These are phyloP conservation scores for Metarhizium anisopliae DNA, from an alignment of 2,329 filamentous ascomycete species.

Conservation along the genomic window DNA sequence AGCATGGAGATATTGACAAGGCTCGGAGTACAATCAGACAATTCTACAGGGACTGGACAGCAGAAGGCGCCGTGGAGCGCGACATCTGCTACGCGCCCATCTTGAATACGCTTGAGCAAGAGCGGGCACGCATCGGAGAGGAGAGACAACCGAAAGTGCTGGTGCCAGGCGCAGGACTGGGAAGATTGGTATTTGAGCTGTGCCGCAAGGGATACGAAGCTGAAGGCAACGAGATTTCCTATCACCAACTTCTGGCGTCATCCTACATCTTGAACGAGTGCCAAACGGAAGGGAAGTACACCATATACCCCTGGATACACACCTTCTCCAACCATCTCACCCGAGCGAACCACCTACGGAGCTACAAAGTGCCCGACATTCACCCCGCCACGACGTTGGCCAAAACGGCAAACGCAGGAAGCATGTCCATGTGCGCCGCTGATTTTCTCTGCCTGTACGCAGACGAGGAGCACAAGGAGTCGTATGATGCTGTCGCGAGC, in stretches of 20 bases:
- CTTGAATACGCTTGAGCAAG: slow-evolving; percentile 50
- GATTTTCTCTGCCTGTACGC: slow-evolving; percentile 88
- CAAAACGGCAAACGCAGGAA: slow-evolving; percentile 32
- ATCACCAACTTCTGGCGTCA: slow-evolving; percentile 88
- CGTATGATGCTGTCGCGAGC: slow-evolving; percentile 75
- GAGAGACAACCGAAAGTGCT: slow-evolving; percentile 54
- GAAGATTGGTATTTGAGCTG: slow-evolving; percentile 81
- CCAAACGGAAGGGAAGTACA: slow-evolving; percentile 50
- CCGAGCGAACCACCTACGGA: slow-evolving; percentile 64
- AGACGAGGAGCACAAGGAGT: slow-evolving; percentile 46
- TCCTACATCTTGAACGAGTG: slow-evolving; percentile 67
- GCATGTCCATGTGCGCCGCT: slow-evolving; percentile 87
- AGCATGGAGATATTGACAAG: slow-evolving; percentile 73
- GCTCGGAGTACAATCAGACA: slow-evolving; percentile 87
- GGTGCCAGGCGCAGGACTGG: slow-evolving; percentile 83
- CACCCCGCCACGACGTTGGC: slow-evolving; percentile 54
- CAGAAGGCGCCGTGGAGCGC: slow-evolving; percentile 65
- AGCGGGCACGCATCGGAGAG: slow-evolving; percentile 25
- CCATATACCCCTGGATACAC: slow-evolving; percentile 76
- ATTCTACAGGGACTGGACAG: slow-evolving; percentile 91
- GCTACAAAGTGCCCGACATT: slow-evolving; percentile 71
- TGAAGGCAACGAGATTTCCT: slow-evolving; percentile 94
- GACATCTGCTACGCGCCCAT: slow-evolving; percentile 71
- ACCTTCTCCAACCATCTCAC: slow-evolving; percentile 78
- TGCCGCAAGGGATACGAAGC: slow-evolving; percentile 61